These are phyloP conservation scores for Galerina sulciceps DNA, from an alignment of 768 basidiomycete species.

Conservation along the genomic window DNA sequence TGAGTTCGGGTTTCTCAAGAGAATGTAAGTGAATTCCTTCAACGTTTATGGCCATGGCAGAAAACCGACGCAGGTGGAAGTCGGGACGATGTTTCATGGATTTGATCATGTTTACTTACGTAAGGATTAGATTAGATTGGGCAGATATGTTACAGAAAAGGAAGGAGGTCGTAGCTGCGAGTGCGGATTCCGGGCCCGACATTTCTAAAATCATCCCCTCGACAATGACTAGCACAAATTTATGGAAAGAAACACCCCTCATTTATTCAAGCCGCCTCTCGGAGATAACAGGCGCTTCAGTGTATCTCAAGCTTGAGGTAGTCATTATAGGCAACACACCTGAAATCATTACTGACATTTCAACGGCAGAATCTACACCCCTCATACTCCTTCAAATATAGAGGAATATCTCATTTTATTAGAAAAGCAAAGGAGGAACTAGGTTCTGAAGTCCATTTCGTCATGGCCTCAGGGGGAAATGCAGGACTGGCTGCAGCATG, in stretches of 20 bases:
- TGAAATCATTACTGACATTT: not conserved
- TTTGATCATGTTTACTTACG: too few relatives aligned
- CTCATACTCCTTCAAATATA: slow-evolving; percentile 76
- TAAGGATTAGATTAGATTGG: too few relatives aligned
- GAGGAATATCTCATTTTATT: slow-evolving; percentile 69
- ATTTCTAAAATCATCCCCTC: not conserved
- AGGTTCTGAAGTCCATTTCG: slow-evolving; percentile 60
- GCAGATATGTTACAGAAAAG: too few relatives aligned
- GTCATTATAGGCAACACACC: slow-evolving; percentile 10
- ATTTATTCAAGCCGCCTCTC: slow-evolving; percentile 66
- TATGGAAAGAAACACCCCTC: slow-evolving; percentile 71
- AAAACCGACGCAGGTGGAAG: too few relatives aligned
- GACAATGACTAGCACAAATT: slow-evolving; percentile 11
- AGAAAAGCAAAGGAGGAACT: slow-evolving; percentile 51
- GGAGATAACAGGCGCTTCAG: slow-evolving; percentile 48
- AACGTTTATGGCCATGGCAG: too few relatives aligned
- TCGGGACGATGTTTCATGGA: too few relatives aligned
- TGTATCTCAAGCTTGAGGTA: slow-evolving; percentile 79
- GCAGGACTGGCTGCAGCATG: slow-evolving; percentile 76
- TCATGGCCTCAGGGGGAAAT: slow-evolving; percentile 82
- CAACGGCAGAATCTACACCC: slow-evolving; percentile 67
- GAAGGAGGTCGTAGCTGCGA: too few relatives aligned
- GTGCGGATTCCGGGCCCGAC: too few relatives aligned
- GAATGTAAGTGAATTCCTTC: too few relatives aligned
- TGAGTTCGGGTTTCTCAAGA: too few relatives aligned